Evolutionary conservation across 305 asterid genomes (phyloP), one percentile per base, ranked within the genome.

Genomic region (Fraxinus greggii): DNA sequence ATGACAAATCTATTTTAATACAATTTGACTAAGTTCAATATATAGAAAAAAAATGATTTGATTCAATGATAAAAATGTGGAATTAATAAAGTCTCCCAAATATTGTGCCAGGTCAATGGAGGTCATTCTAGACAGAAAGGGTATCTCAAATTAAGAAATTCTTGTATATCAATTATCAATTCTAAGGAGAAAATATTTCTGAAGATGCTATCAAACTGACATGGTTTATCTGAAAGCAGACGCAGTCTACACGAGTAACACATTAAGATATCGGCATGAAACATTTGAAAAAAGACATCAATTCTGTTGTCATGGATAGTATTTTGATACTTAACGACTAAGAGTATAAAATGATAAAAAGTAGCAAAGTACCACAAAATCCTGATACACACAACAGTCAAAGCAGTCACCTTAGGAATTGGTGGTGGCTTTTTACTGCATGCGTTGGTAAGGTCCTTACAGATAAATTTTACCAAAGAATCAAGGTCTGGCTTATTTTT

Each of bases 381-480:
- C 3, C 45, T 21, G 48, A 29, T 15, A 83, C 12, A 12, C n/a
- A 21, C 36, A 61, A 81, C 54, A 23, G 51, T 35, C 65, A 28
- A 31, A 83, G 80, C 51, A 65, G 19, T 90, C 85, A 94, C 99
- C 98, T 94, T 92, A 32, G 98, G 99, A 82, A 94, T 95, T 81
- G 97, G 94, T 76, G 98, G 97, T 75, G 98, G 94, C 90, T 92
- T 89, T 76, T 83, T 88, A 36, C 84, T 86, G 90, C 98, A 96
- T 84, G 97, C 93, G 69, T 83, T 86, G n/a, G 98, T 94, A 35
- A 96, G 94, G 85, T 96, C 97, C 89, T 96, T 90, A 81, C 99
- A 96, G 38, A 92, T 87, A 80, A 82, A 94, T 75, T 85, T 91
- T 24, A 86, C 88, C 85, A 94, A 86, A 79, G 96, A 85, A 74